These are phyloP conservation scores for Hyparrhenia diplandra DNA, from an alignment of 176 grass and related monocot species.

Conservation along the genomic window DNA sequence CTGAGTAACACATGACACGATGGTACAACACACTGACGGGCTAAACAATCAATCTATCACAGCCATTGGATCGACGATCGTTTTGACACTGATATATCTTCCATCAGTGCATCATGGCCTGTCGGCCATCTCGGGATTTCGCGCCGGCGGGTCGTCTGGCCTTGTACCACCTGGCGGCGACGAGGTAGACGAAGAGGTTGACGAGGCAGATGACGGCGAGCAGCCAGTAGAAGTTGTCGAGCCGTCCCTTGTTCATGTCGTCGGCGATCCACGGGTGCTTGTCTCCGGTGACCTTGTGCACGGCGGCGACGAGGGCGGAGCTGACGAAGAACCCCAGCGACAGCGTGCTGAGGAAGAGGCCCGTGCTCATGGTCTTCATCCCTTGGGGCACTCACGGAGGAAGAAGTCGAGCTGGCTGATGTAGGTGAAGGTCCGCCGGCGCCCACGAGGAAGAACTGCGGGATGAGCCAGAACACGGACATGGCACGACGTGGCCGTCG, in stretches of 20 bases:
- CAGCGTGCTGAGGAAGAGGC: too few species aligned
- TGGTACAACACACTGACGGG: neutral
- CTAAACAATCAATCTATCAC: too few species aligned
- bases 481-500: constrained; percentile 15
- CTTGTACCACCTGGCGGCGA: constrained; percentile 83
- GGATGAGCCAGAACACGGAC: neutral
- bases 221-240: constrained; percentile 97
- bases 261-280: constrained; percentile 62
- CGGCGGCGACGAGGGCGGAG: constrained; percentile 50
- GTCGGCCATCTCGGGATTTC: constrained; percentile 53
- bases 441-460: too few species aligned
- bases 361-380: too few species aligned
- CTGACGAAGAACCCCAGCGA: too few species aligned
- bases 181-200: constrained; percentile 60
- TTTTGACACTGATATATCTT: neutral
- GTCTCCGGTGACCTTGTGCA: neutral
- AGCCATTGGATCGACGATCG: neutral
- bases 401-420: too few species aligned
- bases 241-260: constrained; percentile 65
- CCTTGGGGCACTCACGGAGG: too few species aligned
- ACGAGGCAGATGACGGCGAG: constrained; percentile 53
- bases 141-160: neutral
- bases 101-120: constrained; percentile 38
- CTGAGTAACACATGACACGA: neutral
- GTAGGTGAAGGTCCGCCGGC: too few species aligned